Base-by-base conservation (phyloP, 192 early-diverging fungal genomes). In the Linnemannia zychae region DNA sequence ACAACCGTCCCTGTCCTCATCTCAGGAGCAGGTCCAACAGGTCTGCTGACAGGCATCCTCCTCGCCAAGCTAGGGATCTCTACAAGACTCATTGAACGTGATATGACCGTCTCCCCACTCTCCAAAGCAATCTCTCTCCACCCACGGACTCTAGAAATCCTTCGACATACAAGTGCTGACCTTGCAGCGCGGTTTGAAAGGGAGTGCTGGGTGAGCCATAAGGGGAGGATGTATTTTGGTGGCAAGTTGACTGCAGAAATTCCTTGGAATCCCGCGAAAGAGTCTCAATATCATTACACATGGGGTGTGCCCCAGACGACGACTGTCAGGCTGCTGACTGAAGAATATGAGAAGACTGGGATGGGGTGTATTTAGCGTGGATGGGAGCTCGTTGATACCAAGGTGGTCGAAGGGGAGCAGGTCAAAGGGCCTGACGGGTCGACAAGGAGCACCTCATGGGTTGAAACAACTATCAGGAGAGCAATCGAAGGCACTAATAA, bases 1-100 rank as follows among this genome's bases (percentile, higher is more conserved):
- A 13, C 7, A 13, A 24, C 24, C 11, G 57, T 63, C 57, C 74
- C 80, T 3, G 74, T 76, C 34, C 47, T 82, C 31, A 82, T 82
- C 24, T 66, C 47, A 7, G 80, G 80, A 28, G 74, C 74, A 34
- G 74, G 80, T 12, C 80, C 80, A 33, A 28, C 69, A 13, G 75
- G 80, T n/a, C 34, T 76, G 20, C 57, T 76, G 13, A 40, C 69
- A 0, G 68, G 53, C 12, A 44, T 69, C 24, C 60, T 76, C 31
- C 74, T 82, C n/a, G 31, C 74, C 24, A 82, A 76, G n/a, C 28
- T 82, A 37, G 80, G 80, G 13, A 34, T 82, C 9, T 74, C 48
- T 1, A 53, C n/a, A 22, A 37, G 68, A 15, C 15, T 82, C 46
- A 82, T 82, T 52, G 80, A 76, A 36, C 74, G 57, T 5, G 20